Percentiles rank a stretch among this genome's conserved stretches.
Conservation (phyloP, 2,329 filamentous ascomycete species). For the Fusarium chlamydosporum region DNA sequence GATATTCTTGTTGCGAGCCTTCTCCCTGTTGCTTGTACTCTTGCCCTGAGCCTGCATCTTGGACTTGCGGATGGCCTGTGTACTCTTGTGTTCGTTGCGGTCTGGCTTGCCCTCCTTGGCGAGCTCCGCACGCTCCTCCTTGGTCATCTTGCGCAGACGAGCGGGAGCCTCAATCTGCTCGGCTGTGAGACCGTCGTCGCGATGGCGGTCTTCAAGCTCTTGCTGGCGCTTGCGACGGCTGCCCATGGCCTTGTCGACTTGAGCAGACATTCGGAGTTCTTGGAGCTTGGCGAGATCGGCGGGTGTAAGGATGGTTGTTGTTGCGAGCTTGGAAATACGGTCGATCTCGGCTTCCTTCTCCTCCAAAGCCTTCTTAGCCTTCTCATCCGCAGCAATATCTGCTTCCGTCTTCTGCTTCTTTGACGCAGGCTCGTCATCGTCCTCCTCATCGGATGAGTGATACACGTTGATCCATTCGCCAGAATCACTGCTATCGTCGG, state of each 20-base stretch:
- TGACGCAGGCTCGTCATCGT: conserved; percentile 75
- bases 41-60: conserved; percentile 92
- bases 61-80: conserved; percentile 84
- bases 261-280: conserved; percentile 83
- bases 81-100: conserved; percentile 85
- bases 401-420: conserved; percentile 59
- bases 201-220: conserved; percentile 70
- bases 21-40: conserved; percentile 97
- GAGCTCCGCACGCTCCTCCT: conserved; percentile 88
- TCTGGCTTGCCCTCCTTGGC: conserved; percentile 86
- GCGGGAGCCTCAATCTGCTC: conserved; percentile 92
- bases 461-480: conserved; percentile 95
- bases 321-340: conserved; percentile 82
- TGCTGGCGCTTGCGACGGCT: conserved; percentile 62
- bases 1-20: conserved; percentile 97
- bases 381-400: conserved; percentile 57
- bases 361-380: conserved; percentile 55
- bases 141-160: conserved; percentile 84
- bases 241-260: conserved; percentile 75
- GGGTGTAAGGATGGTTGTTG: conserved; percentile 92
- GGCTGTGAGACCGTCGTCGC: conserved; percentile 90
- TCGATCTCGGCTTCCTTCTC: conserved; percentile 62
- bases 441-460: conserved; percentile 80
- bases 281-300: conserved; percentile 95
- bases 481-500: conserved; percentile 75